Base-by-base conservation (phyloP, 768 basidiomycete species). In the Leccinum uliginosum region DNA sequence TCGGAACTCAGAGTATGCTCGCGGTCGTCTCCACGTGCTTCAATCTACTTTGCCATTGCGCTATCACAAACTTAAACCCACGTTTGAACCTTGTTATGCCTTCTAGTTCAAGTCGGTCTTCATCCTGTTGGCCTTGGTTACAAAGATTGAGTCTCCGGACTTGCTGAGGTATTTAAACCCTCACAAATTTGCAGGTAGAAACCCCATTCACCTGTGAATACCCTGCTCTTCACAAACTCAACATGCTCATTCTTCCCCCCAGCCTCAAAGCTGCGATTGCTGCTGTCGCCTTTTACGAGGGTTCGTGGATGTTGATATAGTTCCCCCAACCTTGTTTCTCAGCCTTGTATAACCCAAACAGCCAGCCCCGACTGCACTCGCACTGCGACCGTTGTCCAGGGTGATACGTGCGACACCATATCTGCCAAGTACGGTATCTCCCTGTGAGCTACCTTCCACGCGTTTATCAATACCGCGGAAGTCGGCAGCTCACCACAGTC, bases 341-440 rank as follows among this genome's bases (percentile, higher is more conserved):
- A 57, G 3, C 19, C 9, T 24, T 11, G 30, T 65, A 67, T 60
- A 27, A 84, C 85, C 65, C 82, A 78, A 26, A 74, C 73, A 5
- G 14, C 57, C 11, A 58, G 73, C 35, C 17, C 35, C 35, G 17
- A 32, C 12, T 89, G 89, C 67, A 73, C 78, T 19, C 82, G 89
- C 62, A 77, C 67, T 19, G 83, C 84, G 66, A 85, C 80, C 51
- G 78, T 90, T 9, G 14, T 3, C 35, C 51, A 66, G 7, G 82
- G 82, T 30, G 84, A 89, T 65, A 80, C 77, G 55, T 91, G 89
- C 67, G 14, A 89, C 71, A 63, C 58, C 53, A 89, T 91, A 69
- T 88, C 83, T 62, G 78, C 79, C 30, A 66, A 76, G 19, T 63
- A 85, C 64, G 79, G 83, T 52, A 82, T 79, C 59, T 86, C 86